Base-by-base conservation (phyloP, 164 flowering plant genomes). In the Akebia trifoliata region DNA sequence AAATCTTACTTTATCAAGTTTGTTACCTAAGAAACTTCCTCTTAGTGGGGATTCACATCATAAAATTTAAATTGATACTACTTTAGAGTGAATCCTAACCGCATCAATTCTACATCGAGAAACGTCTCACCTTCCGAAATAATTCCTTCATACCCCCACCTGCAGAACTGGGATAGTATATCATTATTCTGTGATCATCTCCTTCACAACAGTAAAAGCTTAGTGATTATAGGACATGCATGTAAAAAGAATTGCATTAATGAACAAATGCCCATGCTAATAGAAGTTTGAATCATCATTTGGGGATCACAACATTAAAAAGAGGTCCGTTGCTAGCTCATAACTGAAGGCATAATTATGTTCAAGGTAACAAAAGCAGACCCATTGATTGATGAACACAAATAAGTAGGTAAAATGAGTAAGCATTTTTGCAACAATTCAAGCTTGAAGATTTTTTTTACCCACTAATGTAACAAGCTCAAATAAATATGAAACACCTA, bases 131-230 rank as follows among this genome's bases (percentile, higher is more conserved):
- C 97, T 94, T 94, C 47, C 99, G 78, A 62, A 94, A 94, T 57
- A 94, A 67, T 69, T 85, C 97, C 72, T 94, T 94, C 99, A 90
- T 94, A 26, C 99, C 99, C 35, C 97, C 91, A 39, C 99, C 99
- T 35, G 99, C 99, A 25, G 97, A 82, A 74, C 91, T 90, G 14
- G 99, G 99, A 59, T 94, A 94, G 56, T 94, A 94, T 69, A 94
- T 94, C 97, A 88, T 94, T 65, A 94, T 85, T 50, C 99, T 78
- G 64, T 94, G 99, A 70, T 94, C 75, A 70, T 94, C 97, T 74
- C 91, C 99, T 90, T 61, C 68, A 78, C 8, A 70, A 61, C 53
- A 45, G 5, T 30, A 58, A 35, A 32, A 34, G 21, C n/a, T 20
- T 9, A 65, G 44, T 26, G 18, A 57, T 40, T 14, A 38, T 32